These are phyloP conservation scores for Tolypocladium endophyticum DNA, from an alignment of 2,329 filamentous ascomycete genomes.

Conservation along the genomic window DNA sequence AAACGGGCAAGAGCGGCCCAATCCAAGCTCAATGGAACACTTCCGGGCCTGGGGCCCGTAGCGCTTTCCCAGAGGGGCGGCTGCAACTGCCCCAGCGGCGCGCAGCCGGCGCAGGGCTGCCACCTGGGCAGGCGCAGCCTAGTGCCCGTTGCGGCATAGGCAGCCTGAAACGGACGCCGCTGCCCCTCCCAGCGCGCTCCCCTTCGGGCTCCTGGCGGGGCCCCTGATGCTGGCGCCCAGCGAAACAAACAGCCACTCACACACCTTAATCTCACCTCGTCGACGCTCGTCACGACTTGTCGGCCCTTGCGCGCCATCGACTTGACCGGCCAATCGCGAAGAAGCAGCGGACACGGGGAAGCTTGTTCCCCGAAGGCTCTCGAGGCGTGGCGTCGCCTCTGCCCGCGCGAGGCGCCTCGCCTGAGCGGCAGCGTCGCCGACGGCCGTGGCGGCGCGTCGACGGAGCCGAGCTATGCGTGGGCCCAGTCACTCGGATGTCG, in stretches of 20 bases:
- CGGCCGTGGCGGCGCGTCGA: background rate
- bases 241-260: background rate
- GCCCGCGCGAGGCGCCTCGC: background rate
- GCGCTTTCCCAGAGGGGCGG: background rate
- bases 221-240: background rate
- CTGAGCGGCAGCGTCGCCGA: background rate
- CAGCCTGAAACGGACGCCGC: background rate
- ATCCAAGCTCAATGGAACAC: background rate
- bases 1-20: background rate
- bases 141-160: background rate
- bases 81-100: background rate
- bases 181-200: background rate
- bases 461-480: background rate
- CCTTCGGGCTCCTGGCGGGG: background rate
- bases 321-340: constrained; percentile 4
- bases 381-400: background rate
- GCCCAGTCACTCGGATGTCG: background rate
- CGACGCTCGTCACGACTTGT: background rate
- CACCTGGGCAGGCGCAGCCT: background rate
- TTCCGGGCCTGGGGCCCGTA: background rate
- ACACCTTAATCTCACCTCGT: constrained; percentile 1
- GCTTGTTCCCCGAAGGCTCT: background rate
- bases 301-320: background rate
- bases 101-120: background rate
- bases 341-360: background rate